Evolutionary conservation across 305 asterid species (phyloP).

Genomic region (Fraxinus platypoda): DNA sequence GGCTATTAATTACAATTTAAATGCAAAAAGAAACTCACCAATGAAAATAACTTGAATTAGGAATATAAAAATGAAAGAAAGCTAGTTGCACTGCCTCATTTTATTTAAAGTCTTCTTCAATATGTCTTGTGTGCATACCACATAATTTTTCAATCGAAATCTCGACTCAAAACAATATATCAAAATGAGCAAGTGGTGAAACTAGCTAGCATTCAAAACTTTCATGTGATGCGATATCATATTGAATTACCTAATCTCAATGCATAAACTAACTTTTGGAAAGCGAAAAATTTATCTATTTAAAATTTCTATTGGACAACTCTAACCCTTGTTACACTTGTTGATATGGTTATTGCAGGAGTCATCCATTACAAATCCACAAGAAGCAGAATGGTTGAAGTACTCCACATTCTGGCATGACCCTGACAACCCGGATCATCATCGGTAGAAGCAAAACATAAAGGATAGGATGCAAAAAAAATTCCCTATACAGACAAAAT

Average conservation of each 20-base stretch:
- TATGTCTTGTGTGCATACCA: background rate
- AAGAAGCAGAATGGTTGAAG: constrained; percentile 95
- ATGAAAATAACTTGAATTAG: background rate
- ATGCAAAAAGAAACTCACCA: background rate
- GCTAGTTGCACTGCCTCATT: background rate
- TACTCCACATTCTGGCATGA: constrained; percentile 92
- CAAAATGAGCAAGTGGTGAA: background rate
- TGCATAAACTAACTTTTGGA: background rate
- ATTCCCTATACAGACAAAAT: constrained; percentile 26
- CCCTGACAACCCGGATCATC: constrained; percentile 92
- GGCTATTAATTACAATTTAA: constrained; percentile 15
- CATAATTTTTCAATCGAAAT: background rate
- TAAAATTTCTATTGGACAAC: background rate
- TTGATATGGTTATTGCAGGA: constrained; percentile 50
- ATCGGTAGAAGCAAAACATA: constrained; percentile 50
- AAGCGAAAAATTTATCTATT: background rate
- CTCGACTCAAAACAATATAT: background rate
- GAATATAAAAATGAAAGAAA: constrained; percentile 19
- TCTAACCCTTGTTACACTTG: background rate
- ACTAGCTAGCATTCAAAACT: background rate
- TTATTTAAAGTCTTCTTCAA: background rate
- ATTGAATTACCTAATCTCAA: background rate
- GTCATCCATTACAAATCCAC: constrained; percentile 62
- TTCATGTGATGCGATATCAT: too few relatives aligned
- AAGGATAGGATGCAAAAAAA: background rate